Base-by-base conservation (phyloP, 345 rosid species). In the Camelina neglecta region DNA sequence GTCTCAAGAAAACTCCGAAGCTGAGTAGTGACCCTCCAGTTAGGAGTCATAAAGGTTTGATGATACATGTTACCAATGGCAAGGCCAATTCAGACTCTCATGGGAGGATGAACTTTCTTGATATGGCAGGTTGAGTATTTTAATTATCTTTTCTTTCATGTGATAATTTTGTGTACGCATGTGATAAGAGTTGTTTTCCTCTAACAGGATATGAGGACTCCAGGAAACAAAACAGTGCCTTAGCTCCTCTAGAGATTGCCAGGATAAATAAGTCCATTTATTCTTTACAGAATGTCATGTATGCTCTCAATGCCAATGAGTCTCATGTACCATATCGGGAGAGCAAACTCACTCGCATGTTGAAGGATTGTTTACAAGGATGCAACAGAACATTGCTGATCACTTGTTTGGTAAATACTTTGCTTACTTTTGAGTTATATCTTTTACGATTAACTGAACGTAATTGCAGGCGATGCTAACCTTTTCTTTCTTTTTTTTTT, bases 101-200 rank as follows among this genome's bases (percentile, higher is more conserved):
- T 47, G 86, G 93, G 79, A 90, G 88, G 78, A 84, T 89, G 84
- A 90, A 86, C 79, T 85, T 92, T 75, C 80, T 92, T 59, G 97
- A 90, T 62, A 71, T 90, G 72, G 87, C 88, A 87, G 97, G 97
- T 92, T 50, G 36, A 20, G 18, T 67, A 45, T 44, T 65, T 67
- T 36, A 2, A 4, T 35, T 11, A 61, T 69, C 15, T 33, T 71
- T 36, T 70, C 3, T 49, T 24, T 2, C 36, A 39, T 29, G 61
- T 38, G 61, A 39, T 42, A 2, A 59, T 59, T 23, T 60, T 72
- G 8, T 63, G 39, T 54, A 41, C 65, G 35, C 35, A 45, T 49
- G 13, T 50, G 48, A 77, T 20, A 3, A 3, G 8, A 60, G 18
- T 53, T 69, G 29, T 74, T 51, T 51, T 69, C 15, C 69, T 69